Conservation (phyloP, 352 stramenopile species). For the Globisporangium acanthophoron region DNA sequence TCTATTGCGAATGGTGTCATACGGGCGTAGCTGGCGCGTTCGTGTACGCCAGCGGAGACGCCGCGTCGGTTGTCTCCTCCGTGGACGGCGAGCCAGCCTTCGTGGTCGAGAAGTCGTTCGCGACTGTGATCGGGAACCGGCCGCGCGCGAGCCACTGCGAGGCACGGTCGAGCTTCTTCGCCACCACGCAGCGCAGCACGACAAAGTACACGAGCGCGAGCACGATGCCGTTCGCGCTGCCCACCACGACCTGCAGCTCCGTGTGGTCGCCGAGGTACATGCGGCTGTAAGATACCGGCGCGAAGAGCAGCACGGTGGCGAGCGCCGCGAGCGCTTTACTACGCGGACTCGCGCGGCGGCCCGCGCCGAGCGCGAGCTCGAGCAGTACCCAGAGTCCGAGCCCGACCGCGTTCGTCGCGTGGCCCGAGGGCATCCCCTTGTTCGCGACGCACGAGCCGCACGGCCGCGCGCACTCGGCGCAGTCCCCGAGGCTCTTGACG, state of each 20-base stretch:
- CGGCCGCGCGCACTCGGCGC: conserved; percentile 36
- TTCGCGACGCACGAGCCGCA: conserved; percentile 40
- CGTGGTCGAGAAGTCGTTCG: conserved; percentile 9
- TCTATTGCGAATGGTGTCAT: background rate
- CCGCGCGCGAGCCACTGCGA: conserved; percentile 3
- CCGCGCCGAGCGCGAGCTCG: conserved; percentile 30
- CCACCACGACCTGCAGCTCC: conserved; percentile 36
- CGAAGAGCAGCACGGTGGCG: conserved; percentile 27
- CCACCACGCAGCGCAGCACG: conserved; percentile 31
- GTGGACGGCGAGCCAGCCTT: background rate
- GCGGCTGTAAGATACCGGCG: conserved; percentile 48
- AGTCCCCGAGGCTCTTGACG: conserved; percentile 36
- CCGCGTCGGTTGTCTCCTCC: background rate
- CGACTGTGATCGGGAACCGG: conserved; percentile 3
- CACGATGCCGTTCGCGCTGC: conserved; percentile 29
- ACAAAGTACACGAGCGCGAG: conserved; percentile 41
- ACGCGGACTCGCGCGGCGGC: conserved; percentile 5
- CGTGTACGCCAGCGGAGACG: background rate
- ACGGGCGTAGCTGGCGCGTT: background rate
- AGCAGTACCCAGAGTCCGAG: conserved; percentile 43
- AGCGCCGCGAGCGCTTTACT: conserved; percentile 11
- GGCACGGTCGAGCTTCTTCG: conserved; percentile 6
- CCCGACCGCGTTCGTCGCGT: conserved; percentile 43
- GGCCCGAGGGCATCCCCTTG: conserved; percentile 47
- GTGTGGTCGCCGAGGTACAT: conserved; percentile 59